Conservation (phyloP, 345 rosid genomes). For the Salix arbutifolia region DNA sequence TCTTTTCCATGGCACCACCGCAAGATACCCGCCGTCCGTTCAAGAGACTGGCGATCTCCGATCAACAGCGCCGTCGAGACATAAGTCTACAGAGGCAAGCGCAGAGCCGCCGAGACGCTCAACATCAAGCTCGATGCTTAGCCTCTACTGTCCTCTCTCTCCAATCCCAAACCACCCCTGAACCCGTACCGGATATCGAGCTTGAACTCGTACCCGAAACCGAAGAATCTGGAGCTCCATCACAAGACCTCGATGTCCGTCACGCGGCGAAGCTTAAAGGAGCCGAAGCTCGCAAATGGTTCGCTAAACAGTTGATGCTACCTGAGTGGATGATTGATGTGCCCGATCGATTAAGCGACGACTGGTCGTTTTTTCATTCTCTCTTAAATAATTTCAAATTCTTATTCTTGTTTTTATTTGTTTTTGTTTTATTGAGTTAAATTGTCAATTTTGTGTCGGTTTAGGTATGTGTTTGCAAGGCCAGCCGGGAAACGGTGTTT, state of each 20-base stretch:
- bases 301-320: conserved; percentile 84
- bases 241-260: conserved; percentile 52
- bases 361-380: conserved; percentile 45
- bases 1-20: conserved; percentile 42
- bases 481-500: conserved; percentile 90
- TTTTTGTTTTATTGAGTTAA: background rate
- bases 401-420: background rate
- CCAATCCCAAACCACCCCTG: conserved; percentile 33
- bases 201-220: conserved; percentile 30
- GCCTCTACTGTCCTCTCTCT: conserved; percentile 71
- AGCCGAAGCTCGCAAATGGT: conserved; percentile 71
- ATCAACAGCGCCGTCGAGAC: conserved; percentile 81
- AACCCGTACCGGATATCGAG: conserved; percentile 34
- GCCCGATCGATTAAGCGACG: conserved; percentile 61
- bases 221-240: conserved; percentile 22
- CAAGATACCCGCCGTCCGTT: conserved; percentile 82
- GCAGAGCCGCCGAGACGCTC: conserved; percentile 78
- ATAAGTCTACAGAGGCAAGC: conserved; percentile 72
- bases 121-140: conserved; percentile 74
- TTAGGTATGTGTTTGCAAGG: conserved; percentile 51
- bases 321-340: conserved; percentile 98
- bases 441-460: background rate
- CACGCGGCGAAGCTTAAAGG: conserved; percentile 74
- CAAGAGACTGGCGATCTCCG: conserved; percentile 77
- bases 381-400: background rate